A percentile compares a stretch with the other conserved stretches of the same genome.
These are phyloP conservation scores for Cyclotella cryptica DNA, from an alignment of 108 stramenopile species.

Conservation along the genomic window DNA sequence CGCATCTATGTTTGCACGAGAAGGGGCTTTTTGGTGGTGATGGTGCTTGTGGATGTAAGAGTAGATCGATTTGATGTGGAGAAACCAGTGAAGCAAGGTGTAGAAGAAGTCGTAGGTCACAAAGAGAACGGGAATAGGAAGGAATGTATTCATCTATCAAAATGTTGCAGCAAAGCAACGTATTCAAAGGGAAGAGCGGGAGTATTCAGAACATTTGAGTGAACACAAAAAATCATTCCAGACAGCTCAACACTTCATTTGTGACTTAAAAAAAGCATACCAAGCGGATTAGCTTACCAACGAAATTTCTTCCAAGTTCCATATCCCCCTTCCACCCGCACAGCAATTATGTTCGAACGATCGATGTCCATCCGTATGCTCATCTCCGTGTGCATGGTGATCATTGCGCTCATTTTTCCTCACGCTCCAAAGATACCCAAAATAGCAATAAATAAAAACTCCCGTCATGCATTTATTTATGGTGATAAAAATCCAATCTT, in stretches of 20 bases:
- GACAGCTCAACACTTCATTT: too few relatives aligned
- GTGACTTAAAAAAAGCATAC: too few relatives aligned
- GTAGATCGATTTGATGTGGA: constrained; percentile 92
- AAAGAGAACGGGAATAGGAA: constrained; percentile 82
- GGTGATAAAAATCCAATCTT: constrained; percentile 69
- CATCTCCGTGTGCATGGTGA: constrained; percentile 27
- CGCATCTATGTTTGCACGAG: constrained; percentile 94
- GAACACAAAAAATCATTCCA: too few relatives aligned
- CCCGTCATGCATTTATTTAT: constrained; percentile 79
- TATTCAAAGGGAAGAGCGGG: too few relatives aligned
- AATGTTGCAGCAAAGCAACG: too few relatives aligned
- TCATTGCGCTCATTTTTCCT: constrained; percentile 20
- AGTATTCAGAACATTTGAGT: too few relatives aligned
- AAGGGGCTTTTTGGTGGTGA: constrained; percentile 95
- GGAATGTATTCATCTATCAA: constrained; percentile 47
- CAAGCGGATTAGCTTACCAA: constrained; percentile 36
- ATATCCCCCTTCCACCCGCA: constrained; percentile 47
- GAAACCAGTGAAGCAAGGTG: constrained; percentile 89
- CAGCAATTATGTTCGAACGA: constrained; percentile 25
- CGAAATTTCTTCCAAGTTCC: constrained; percentile 57
- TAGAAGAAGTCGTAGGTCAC: constrained; percentile 96
- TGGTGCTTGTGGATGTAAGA: constrained; percentile 97
- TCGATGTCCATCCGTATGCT: too few relatives aligned
- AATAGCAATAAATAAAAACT: constrained; percentile 81
- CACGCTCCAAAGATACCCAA: constrained; percentile 61